Conservation (phyloP, 352 stramenopile genomes). For the Pythium grandisporangium region DNA sequence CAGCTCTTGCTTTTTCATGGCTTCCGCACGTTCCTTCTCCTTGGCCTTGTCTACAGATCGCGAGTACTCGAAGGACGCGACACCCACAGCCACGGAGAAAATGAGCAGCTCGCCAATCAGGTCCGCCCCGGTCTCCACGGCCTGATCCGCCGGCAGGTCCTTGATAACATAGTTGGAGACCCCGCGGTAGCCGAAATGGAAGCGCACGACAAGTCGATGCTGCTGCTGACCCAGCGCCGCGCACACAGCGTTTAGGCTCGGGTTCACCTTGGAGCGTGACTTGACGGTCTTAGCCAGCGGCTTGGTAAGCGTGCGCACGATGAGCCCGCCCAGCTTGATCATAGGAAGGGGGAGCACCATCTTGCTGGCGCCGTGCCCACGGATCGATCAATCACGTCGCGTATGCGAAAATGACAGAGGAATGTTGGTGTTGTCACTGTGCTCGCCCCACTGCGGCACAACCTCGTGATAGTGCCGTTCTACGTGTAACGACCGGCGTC, state of each 20-base stretch:
- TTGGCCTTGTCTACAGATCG: constrained; percentile 49
- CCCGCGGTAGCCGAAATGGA: constrained; percentile 77
- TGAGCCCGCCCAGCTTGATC: constrained; percentile 77
- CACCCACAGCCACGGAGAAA: constrained; percentile 63
- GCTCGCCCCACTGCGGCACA: too few relatives aligned
- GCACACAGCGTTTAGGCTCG: constrained; percentile 52
- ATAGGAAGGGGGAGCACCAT: constrained; percentile 51
- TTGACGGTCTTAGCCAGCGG: constrained; percentile 86
- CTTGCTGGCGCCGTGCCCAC: too few relatives aligned
- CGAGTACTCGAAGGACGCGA: constrained; percentile 69
- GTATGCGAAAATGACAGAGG: too few relatives aligned
- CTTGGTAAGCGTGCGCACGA: constrained; percentile 78
- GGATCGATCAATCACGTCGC: too few relatives aligned
- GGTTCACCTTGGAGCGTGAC: constrained; percentile 78
- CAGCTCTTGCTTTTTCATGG: constrained; percentile 43
- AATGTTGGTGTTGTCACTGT: constrained; percentile 2
- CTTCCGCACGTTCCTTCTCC: constrained; percentile 41
- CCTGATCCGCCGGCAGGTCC: constrained; percentile 54
- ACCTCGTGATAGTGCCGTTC: too few relatives aligned
- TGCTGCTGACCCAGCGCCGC: constrained; percentile 50
- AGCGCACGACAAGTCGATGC: constrained; percentile 46
- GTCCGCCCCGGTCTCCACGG: constrained; percentile 68
- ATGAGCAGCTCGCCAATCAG: constrained; percentile 72
- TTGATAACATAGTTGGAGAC: constrained; percentile 77
- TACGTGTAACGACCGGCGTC: too few relatives aligned